Evolutionary conservation across 148 eudicot species (phyloP).

Genomic region (Vaccinium corymbosum): DNA sequence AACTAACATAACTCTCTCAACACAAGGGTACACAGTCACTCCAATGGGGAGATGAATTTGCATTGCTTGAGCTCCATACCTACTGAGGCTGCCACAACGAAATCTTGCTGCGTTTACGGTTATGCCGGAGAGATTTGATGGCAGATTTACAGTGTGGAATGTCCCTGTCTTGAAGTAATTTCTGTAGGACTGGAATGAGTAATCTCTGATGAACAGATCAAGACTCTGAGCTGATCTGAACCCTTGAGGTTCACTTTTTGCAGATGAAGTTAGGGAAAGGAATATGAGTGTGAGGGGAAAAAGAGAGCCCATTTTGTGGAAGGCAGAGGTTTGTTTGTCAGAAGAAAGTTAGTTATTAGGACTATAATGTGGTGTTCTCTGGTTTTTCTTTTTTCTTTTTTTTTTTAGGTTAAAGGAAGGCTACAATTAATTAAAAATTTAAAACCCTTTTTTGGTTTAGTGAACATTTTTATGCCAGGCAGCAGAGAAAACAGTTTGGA

Average conservation of each 20-base stretch:
- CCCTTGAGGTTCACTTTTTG: constrained; percentile 28
- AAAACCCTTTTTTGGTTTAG: background rate
- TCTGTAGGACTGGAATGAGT: constrained; percentile 45
- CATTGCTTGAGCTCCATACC: constrained; percentile 62
- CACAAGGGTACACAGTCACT: constrained; percentile 57
- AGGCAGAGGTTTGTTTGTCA: constrained; percentile 17
- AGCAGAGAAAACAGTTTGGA: constrained; percentile 21
- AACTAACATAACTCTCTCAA: constrained; percentile 60
- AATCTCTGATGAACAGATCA: constrained; percentile 70
- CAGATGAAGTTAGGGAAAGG: constrained; percentile 29
- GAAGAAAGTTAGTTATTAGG: constrained; percentile 8
- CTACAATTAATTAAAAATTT: background rate
- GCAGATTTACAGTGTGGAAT: constrained; percentile 41
- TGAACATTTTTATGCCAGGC: background rate
- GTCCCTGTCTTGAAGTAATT: constrained; percentile 49
- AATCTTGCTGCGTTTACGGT: constrained; percentile 42
- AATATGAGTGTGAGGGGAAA: constrained; percentile 28
- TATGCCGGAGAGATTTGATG: constrained; percentile 66
- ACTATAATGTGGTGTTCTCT: background rate
- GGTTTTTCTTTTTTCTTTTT: background rate
- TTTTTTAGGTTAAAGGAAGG: background rate
- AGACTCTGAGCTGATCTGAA: constrained; percentile 60
- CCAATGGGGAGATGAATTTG: constrained; percentile 55
- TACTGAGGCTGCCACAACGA: constrained; percentile 76
- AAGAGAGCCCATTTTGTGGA: constrained; percentile 50